Base-by-base conservation (phyloP, 1,139 yeast genomes). In the Pichia sp. region DNA sequence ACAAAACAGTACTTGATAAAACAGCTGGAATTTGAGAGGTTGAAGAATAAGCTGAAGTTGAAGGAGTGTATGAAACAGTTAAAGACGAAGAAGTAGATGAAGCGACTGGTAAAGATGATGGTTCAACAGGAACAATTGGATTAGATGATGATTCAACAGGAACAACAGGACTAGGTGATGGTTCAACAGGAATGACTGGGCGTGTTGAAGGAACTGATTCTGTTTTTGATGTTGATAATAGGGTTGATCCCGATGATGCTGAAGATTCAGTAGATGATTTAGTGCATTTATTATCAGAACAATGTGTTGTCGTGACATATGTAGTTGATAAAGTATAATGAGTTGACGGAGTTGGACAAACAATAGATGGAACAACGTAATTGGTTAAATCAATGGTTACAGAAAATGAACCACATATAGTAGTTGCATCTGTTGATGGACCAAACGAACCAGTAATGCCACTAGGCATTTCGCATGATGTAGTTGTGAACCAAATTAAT, bases 401-500 rank as follows among this genome's bases (percentile, higher is more conserved):
- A 8, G 29, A 34, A 18, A 42, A 27, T 4, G 4, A 4, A 19
- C 49, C 48, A 22, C 38, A 29, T 5, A 46, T 45, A 27, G 47
- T 18, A 10, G 42, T 6, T 42, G 39, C 8, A 4, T 19, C n/a
- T n/a, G 28, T 43, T 1, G 51, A 49, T 34, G 54, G 49, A 5
- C 50, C 52, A 47, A 53, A 53, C 1, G 53, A 49, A 22, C 56
- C 56, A 39, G 45, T 45, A 9, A 53, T 30, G 27, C 18, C 48
- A 11, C 48, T 27, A 28, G 56, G 56, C 36, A 53, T 33, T 13
- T 30, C 11, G 29, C 56, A 53, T 6, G 54, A 51, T 7, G 54
- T 53, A 8, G 56, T 51, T 10, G 56, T 51, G 7, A 53, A 34
- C 47, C 47, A 51, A 28, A 51, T 16, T 11, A 53, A 45, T 3